These are phyloP conservation scores for Botryotinia narcissicola DNA, from an alignment of 2,329 filamentous ascomycete genomes.

Conservation along the genomic window DNA sequence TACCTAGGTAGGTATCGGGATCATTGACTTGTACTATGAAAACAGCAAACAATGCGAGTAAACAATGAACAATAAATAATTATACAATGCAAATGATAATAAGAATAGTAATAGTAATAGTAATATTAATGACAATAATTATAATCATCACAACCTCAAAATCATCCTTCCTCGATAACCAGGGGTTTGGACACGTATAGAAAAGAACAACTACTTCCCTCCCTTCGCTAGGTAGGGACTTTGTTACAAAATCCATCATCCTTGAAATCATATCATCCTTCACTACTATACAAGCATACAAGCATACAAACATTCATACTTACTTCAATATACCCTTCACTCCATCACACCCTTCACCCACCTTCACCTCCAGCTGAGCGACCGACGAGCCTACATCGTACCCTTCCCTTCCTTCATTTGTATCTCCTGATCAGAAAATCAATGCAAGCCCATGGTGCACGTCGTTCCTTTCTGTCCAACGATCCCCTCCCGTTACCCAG, in stretches of 20 bases:
- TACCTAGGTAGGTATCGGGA: neutral
- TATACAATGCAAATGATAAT: neutral
- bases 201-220: neutral
- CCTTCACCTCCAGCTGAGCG: neutral
- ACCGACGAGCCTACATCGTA: neutral
- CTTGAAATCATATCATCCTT: neutral
- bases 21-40: neutral
- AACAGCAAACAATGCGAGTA: neutral
- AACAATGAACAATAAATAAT: neutral
- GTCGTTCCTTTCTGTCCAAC: neutral
- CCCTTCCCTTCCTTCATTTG: neutral
- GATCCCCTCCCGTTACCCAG: neutral
- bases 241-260: neutral
- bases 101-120: neutral
- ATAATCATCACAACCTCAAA: neutral
- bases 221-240: neutral
- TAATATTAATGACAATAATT: neutral
- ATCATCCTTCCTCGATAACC: neutral
- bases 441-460: neutral
- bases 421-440: slow-evolving; percentile 13
- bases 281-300: neutral
- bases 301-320: too few relatives aligned
- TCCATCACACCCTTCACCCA: neutral
- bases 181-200: slow-evolving; percentile 12
- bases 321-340: neutral